Base-by-base conservation (phyloP, 495 filamentous ascomycete species). In the Xylaria flabelliformis region DNA sequence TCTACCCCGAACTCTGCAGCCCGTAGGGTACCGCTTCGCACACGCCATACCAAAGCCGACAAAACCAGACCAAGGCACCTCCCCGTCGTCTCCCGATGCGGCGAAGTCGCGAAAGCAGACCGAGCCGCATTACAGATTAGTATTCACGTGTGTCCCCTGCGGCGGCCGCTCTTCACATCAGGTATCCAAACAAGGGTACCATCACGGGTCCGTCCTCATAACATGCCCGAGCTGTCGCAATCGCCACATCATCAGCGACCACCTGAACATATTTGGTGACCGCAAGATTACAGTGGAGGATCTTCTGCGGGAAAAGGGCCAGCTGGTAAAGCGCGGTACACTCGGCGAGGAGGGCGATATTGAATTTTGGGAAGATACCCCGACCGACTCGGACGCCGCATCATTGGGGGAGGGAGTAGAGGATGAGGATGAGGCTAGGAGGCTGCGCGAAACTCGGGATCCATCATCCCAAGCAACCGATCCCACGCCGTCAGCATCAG, bases 131-230 rank as follows among this genome's bases (percentile, higher is more conserved):
- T 99, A 98, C 83, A 84, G 92, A 62, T 84, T 98, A 34, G 91
- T 88, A 13, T 97, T 99, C 79, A 99, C 97, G 72, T 99, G 96
- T 88, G 91, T 90, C 68, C 94, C 94, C 29, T 99, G 96, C 84
- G 80, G 79, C 12, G 77, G 85, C 6, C 90, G 97, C 39, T 95
- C 93, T 6, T 82, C 87, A 3, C 96, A 98, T 78, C 84, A 80
- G 12, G 84, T 99, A 70, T 92, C 92, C 29, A 97, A 98, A 81
- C 96, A 97, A 72, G 96, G 93, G 17, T 99, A 98, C 79, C 94
- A 98, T 79, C 82, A 90, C 32, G 96, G 96, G 32, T 93, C 92
- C 0, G 92, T 97, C 17, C 83, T 98, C 55, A 94, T 99, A 59
- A 89, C 89, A 42, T 99, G 96, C 77, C 94, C 95, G 0, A 81